phyloP scores from a whole-genome alignment of 2,329 filamentous ascomycete species.

The Trichophyton benhamiae region DNA sequence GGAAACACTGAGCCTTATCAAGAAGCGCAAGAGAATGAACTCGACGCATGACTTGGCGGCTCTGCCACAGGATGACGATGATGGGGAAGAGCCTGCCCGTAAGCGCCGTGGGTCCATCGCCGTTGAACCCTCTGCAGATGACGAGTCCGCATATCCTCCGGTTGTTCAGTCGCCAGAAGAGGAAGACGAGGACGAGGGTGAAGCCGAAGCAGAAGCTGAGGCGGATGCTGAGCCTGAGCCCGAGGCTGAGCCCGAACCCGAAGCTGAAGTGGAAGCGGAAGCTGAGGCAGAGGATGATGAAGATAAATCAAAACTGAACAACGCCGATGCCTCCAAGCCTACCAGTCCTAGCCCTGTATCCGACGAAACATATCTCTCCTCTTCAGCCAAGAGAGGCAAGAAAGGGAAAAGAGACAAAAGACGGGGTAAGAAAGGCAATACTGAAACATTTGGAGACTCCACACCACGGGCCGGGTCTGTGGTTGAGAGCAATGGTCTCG shows the following conservation, averaged over 20 bases:
- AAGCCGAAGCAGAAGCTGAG: constrained; percentile 12
- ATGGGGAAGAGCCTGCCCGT: constrained; percentile 28
- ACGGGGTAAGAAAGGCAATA: constrained; percentile 30
- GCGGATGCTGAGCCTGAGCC: constrained; percentile 11
- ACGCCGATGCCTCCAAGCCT: not conserved
- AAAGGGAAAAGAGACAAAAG: constrained; percentile 37
- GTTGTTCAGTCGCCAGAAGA: not conserved
- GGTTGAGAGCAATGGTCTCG: constrained; percentile 27
- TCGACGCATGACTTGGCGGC: constrained; percentile 23
- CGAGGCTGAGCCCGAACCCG: constrained; percentile 13
- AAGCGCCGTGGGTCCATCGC: constrained; percentile 32
- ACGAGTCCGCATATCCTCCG: constrained; percentile 3
- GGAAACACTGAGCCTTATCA: constrained; percentile 20
- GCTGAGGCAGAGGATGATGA: constrained; percentile 17
- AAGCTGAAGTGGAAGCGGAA: constrained; percentile 4
- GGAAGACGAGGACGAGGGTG: constrained; percentile 21
- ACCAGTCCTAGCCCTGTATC: not conserved
- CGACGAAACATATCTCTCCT: constrained; percentile 13
- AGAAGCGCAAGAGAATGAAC: constrained; percentile 32
- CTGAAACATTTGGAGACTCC: constrained; percentile 28
- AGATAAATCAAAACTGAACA: constrained; percentile 12
- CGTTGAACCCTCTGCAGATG: constrained; percentile 16
- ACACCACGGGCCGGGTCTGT: constrained; percentile 19
- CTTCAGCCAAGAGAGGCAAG: constrained; percentile 22
- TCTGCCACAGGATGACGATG: constrained; percentile 10